Percentiles rank a stretch among this genome's conserved stretches.
Evolutionary conservation across 345 rosid species (phyloP).

Genomic region (Eucalyptus paniculata): DNA sequence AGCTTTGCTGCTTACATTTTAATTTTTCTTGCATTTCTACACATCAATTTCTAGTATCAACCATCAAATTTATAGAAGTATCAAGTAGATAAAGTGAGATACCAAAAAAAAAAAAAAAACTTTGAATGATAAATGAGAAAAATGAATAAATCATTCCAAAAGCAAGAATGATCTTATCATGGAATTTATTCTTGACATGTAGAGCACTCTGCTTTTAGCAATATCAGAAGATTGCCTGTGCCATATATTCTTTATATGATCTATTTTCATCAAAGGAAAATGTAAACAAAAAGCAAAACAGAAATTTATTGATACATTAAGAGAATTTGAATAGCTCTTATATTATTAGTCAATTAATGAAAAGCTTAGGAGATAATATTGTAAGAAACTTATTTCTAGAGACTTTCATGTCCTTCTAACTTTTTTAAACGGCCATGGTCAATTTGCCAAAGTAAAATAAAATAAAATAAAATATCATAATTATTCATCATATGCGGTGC

Average conservation of each 20-base stretch:
- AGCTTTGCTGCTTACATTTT: too few species aligned
- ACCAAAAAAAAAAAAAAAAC: too few species aligned
- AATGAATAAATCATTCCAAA: too few species aligned
- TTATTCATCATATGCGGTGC: not conserved
- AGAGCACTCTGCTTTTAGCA: not conserved
- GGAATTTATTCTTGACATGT: not conserved
- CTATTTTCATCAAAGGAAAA: not conserved
- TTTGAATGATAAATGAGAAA: too few species aligned
- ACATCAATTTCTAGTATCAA: too few species aligned
- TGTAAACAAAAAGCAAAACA: not conserved
- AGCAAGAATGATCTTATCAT: not conserved
- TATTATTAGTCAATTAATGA: not conserved
- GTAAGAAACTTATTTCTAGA: not conserved
- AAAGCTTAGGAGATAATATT: not conserved
- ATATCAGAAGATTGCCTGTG: not conserved
- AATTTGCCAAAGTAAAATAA: not conserved
- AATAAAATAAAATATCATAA: not conserved
- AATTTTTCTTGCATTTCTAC: too few species aligned
- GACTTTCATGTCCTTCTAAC: not conserved
- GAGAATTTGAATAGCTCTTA: not conserved
- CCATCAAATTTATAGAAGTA: too few species aligned
- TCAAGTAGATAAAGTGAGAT: too few species aligned
- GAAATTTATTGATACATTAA: not conserved
- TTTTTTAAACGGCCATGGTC: not conserved
- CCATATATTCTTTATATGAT: not conserved